phyloP scores from a whole-genome alignment of 108 stramenopile genomes.

The Skeletonema tropicum region DNA sequence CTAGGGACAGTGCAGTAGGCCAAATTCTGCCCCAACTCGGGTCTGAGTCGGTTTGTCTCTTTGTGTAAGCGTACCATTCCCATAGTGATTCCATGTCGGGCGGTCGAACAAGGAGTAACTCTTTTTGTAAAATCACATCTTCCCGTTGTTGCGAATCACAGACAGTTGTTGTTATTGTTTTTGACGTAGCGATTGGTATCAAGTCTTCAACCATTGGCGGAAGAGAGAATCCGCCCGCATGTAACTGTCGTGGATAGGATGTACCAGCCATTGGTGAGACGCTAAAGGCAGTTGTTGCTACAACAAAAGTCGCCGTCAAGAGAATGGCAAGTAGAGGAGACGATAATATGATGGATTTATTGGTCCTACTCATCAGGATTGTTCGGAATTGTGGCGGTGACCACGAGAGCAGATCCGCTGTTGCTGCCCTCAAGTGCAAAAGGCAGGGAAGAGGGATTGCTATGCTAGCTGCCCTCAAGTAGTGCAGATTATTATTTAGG shows the following conservation, averaged over 20 bases:
- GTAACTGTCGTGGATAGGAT: constrained; percentile 27
- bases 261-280: background rate
- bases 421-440: too few relatives aligned
- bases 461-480: too few relatives aligned
- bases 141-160: constrained; percentile 3
- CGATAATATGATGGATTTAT: background rate
- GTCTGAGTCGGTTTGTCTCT: constrained; percentile 31
- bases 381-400: too few relatives aligned
- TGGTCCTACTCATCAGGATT: too few relatives aligned
- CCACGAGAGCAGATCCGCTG: too few relatives aligned
- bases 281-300: background rate
- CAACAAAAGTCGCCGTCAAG: background rate
- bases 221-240: constrained; percentile 41
- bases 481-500: too few relatives aligned
- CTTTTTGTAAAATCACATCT: constrained; percentile 11
- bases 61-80: constrained; percentile 53
- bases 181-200: constrained; percentile 29
- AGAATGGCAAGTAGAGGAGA: background rate
- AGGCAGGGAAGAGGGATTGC: too few relatives aligned
- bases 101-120: constrained; percentile 32
- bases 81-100: constrained; percentile 52
- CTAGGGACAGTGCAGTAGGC: constrained; percentile 51
- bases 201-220: constrained; percentile 47
- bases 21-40: constrained; percentile 59
- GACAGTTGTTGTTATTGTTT: background rate